Percentiles rank a stretch among this genome's conserved stretches.
Conservation (phyloP, 2,329 filamentous ascomycete genomes). For the Hortaea sp. region DNA sequence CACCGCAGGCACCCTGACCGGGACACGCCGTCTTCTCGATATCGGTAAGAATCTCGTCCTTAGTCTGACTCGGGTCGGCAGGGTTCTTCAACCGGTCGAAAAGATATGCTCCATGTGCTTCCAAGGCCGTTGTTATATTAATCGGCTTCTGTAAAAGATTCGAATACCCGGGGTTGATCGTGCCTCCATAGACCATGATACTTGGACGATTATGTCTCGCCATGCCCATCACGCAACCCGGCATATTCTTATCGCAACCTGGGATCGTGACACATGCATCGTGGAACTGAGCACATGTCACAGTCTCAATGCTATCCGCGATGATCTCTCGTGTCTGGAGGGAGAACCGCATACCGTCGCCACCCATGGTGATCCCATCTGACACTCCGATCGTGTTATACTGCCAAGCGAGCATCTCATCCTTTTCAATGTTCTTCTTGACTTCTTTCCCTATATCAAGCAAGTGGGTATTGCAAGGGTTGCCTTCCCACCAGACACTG, state of each 20-base stretch:
- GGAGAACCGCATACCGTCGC: constrained; percentile 90
- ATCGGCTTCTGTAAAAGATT: constrained; percentile 64
- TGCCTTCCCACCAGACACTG: constrained; percentile 91
- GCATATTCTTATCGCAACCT: constrained; percentile 98
- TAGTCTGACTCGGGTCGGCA: constrained; percentile 39
- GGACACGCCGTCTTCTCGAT: constrained; percentile 72
- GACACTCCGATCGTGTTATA: constrained; percentile 83
- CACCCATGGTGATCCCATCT: constrained; percentile 91
- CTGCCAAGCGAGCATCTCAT: constrained; percentile 88
- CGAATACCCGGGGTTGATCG: constrained; percentile 80
- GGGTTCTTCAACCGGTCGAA: constrained; percentile 53
- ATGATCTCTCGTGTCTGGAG: constrained; percentile 86
- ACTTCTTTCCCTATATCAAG: constrained; percentile 80
- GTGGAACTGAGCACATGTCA: constrained; percentile 84
- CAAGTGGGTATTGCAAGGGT: constrained; percentile 69
- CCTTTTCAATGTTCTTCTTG: constrained; percentile 68
- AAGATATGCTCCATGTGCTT: constrained; percentile 68
- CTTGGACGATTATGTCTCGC: constrained; percentile 85
- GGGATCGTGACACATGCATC: constrained; percentile 90
- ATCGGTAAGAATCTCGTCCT: constrained; percentile 73
- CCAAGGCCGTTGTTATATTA: constrained; percentile 83
- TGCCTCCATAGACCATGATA: constrained; percentile 91
- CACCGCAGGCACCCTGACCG: constrained; percentile 69
- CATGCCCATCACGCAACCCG: constrained; percentile 74
- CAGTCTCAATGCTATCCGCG: constrained; percentile 85